A percentile compares a stretch with the other conserved stretches of the same genome.
Conservation (phyloP, 2,329 filamentous ascomycete species). For the Trichoderma koningiopsis region DNA sequence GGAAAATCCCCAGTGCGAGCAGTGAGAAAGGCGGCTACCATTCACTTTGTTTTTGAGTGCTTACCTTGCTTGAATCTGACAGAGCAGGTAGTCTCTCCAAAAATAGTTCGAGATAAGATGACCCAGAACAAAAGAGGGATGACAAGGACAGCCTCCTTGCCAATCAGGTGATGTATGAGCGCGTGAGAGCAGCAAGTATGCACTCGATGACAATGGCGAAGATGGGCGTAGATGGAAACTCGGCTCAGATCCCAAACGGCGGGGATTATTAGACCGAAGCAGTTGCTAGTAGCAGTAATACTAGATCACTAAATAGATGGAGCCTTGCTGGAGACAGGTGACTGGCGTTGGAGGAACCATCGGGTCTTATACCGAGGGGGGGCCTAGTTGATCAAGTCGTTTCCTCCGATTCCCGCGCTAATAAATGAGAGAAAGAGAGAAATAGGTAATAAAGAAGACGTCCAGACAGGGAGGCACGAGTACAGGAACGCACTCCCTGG, state of each 20-base stretch:
- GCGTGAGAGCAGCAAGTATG: conserved; percentile 2
- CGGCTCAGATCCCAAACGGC: conserved; percentile 6
- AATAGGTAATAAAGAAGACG: not conserved
- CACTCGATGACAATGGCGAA: conserved; percentile 1
- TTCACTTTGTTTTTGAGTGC: conserved; percentile 2
- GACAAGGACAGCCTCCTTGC: conserved; percentile 8
- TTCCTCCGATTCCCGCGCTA: conserved; percentile 21
- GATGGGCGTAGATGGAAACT: conserved; percentile 14
- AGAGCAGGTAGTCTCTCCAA: conserved; percentile 11
- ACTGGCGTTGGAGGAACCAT: conserved; percentile 24
- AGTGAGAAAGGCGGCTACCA: not conserved
- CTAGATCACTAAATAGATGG: conserved; percentile 18
- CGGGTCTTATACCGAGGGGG: conserved; percentile 27
- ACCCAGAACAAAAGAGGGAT: conserved; percentile 9
- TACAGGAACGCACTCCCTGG: conserved; percentile 8
- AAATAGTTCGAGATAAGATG: conserved; percentile 5
- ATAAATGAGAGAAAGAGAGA: not conserved
- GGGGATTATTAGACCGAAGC: conserved; percentile 15
- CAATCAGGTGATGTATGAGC: conserved; percentile 1
- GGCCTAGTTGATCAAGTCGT: conserved; percentile 20
- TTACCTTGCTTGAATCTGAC: conserved; percentile 21
- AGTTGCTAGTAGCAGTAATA: conserved; percentile 5
- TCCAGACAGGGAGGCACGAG: conserved; percentile 1
- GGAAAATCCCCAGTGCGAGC: not conserved
- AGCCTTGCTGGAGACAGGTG: conserved; percentile 22